Evolutionary conservation across 371 early-diverging fungal species (phyloP).

Genomic region (Mortierella sp.): DNA sequence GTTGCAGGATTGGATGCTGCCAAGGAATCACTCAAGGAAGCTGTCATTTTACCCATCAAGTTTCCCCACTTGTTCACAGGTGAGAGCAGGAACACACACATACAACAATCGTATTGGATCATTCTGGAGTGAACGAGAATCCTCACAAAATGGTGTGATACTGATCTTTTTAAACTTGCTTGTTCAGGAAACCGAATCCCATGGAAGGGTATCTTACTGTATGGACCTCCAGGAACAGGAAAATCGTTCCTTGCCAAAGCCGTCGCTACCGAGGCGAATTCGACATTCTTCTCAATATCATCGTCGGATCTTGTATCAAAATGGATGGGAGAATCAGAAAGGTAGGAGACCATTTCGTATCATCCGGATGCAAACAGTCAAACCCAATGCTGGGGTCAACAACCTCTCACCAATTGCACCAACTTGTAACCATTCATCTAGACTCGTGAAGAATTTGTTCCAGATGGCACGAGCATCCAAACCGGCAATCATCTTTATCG

Average conservation of each 20-base stretch:
- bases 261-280: slow-evolving; percentile 94
- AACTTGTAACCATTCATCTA: slow-evolving; percentile 19
- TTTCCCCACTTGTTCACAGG: slow-evolving; percentile 97
- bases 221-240: slow-evolving; percentile 99
- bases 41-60: slow-evolving; percentile 97
- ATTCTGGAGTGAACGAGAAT: too few relatives aligned
- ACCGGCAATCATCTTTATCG: slow-evolving; percentile 97
- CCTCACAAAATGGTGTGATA: too few relatives aligned
- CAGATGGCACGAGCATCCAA: slow-evolving; percentile 91
- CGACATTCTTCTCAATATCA: slow-evolving; percentile 96
- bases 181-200: slow-evolving; percentile 87
- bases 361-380: too few relatives aligned
- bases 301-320: slow-evolving; percentile 96
- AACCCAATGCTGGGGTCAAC: too few relatives aligned
- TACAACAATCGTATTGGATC: too few relatives aligned
- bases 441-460: slow-evolving; percentile 93
- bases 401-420: too few relatives aligned
- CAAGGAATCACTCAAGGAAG: slow-evolving; percentile 98
- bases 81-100: too few relatives aligned
- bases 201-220: slow-evolving; percentile 96
- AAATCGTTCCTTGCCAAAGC: slow-evolving; percentile 98
- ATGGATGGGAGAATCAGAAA: slow-evolving; percentile 98
- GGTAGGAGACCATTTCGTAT: slow-evolving; percentile 60
- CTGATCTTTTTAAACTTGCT: not conserved
- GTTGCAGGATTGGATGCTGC: slow-evolving; percentile 98